Evolutionary conservation across 192 early-diverging fungal species (phyloP).

Genomic region (Coemansia sp.): DNA sequence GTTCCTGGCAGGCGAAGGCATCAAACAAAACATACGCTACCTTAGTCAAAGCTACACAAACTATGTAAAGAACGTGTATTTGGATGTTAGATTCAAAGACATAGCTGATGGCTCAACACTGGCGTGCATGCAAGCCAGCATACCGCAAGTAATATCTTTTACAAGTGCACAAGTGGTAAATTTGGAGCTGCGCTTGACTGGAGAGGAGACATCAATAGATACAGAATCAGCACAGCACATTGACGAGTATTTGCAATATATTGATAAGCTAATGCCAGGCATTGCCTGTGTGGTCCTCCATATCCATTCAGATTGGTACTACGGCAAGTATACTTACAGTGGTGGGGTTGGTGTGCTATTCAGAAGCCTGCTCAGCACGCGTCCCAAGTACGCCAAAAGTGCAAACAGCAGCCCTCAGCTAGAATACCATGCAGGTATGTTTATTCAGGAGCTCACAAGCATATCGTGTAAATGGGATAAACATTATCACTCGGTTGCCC

Average conservation of each 20-base stretch:
- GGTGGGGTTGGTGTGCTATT: not conserved
- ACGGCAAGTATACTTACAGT: not conserved
- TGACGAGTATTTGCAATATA: not conserved
- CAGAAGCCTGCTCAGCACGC: not conserved
- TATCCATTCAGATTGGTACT: not conserved
- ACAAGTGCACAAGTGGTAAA: not conserved
- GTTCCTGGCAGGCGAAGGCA: not conserved
- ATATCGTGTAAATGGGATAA: constrained; percentile 1
- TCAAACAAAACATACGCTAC: not conserved
- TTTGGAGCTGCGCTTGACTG: not conserved
- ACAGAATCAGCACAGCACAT: not conserved
- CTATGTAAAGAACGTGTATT: not conserved
- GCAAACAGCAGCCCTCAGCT: not conserved
- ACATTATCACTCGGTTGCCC: not conserved
- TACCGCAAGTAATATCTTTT: not conserved
- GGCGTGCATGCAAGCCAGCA: not conserved
- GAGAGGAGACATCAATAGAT: not conserved
- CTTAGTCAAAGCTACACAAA: not conserved
- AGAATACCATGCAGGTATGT: not conserved
- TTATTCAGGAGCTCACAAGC: not conserved
- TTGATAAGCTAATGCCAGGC: not conserved
- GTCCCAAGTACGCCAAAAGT: not conserved
- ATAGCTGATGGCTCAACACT: not conserved
- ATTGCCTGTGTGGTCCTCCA: not conserved
- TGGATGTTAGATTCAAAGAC: not conserved